These are phyloP conservation scores for Ceratobasidium sp. DNA, from an alignment of 1,284 basidiomycete genomes.

Conservation along the genomic window DNA sequence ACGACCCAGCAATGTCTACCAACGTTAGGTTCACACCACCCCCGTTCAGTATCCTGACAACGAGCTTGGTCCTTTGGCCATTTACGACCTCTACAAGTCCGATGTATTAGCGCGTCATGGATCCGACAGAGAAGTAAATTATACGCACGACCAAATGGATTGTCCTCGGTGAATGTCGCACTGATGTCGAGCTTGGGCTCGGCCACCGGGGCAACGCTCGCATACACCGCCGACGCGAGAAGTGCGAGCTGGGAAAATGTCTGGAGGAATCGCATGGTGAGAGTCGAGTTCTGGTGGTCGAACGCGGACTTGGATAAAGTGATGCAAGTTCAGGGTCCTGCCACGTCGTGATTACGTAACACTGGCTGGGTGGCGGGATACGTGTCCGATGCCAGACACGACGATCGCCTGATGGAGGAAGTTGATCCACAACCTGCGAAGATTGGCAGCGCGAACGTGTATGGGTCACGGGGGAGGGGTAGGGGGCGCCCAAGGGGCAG, in stretches of 20 bases:
- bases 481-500: slow-evolving; percentile 23
- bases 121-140: slow-evolving; percentile 15
- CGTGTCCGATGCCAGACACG: background rate
- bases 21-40: slow-evolving; percentile 81
- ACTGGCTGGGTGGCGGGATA: slow-evolving; percentile 19
- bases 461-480: slow-evolving; percentile 8
- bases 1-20: slow-evolving; percentile 73
- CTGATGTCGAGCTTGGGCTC: slow-evolving; percentile 67
- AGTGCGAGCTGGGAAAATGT: slow-evolving; percentile 42
- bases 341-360: slow-evolving; percentile 39
- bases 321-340: slow-evolving; percentile 31
- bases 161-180: slow-evolving; percentile 78
- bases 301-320: background rate
- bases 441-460: background rate
- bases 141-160: slow-evolving; percentile 83
- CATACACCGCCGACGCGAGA: slow-evolving; percentile 44
- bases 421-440: background rate
- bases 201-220: slow-evolving; percentile 37
- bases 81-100: slow-evolving; percentile 77
- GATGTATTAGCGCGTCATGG: slow-evolving; percentile 25
- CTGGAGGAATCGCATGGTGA: slow-evolving; percentile 42
- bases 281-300: slow-evolving; percentile 25
- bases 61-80: slow-evolving; percentile 81
- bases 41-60: slow-evolving; percentile 77
- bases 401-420: slow-evolving; percentile 24